Base-by-base conservation (phyloP, 306 rosid genomes). In the Dryas alaskensis region DNA sequence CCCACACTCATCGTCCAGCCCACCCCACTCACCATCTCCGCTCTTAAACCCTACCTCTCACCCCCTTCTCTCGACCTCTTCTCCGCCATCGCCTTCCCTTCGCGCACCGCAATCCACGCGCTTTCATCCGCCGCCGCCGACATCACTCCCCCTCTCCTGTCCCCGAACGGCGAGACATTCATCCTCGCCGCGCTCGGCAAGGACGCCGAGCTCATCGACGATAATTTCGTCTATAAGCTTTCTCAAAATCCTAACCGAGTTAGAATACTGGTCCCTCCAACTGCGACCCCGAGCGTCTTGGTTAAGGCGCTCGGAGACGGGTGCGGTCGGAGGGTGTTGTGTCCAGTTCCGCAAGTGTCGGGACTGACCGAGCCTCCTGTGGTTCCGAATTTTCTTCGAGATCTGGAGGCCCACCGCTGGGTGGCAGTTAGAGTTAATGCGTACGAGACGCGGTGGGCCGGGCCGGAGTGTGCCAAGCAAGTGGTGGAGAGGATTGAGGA, bases 31-130 rank as follows among this genome's bases (percentile, higher is more conserved):
- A 63, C 82, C 63, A 16, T 73, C 39, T 48, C 85, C 43, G 47
- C 78, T 39, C 80, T 85, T 76, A 78, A 78, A 60, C 80, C 86
- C 57, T 79, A 77, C 69, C 84, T 89, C 59, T 65, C 85, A 51
- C 79, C 93, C 12, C 81, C 76, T 9, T 73, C 65, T 27, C 86
- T 91, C 78, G 60, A 80, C 64, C 45, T 65, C 44, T 80, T 85
- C 84, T 83, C 93, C 74, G 92, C 89, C 85, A 44, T 92, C 22
- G 97, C 93, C 71, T 89, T 92, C 87, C 87, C 92, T 12, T 92
- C 97, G 51, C 82, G 96, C 55, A 73, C 93, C 45, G 85, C 88
- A 22, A 87, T 92, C 73, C 31, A 79, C 10, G 73, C 96, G 13
- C 68, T 87, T 74, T 81, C 75, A 47, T 73, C 81, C 16, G 96